Base-by-base conservation (phyloP, 768 basidiomycete species). In the Xerocomus spinulosus region DNA sequence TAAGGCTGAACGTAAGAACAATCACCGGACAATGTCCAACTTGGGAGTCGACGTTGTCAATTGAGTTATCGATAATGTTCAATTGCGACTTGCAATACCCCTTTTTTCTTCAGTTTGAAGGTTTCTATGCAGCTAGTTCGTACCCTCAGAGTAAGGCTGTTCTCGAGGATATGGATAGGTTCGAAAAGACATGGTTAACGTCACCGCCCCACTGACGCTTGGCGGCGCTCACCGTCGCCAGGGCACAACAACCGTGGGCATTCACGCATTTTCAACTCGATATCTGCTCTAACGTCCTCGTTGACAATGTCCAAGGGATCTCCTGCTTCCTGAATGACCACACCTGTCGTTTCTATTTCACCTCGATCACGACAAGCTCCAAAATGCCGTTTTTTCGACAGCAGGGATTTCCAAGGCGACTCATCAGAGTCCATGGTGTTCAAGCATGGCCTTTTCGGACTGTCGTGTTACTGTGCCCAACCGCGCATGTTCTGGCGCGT, bases 401-500 rank as follows among this genome's bases (percentile, higher is more conserved):
- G 12, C 17, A 18, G 14, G 34, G 33, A 34, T n/a, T 12, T 20
- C 15, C 35, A 9, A 36, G 20, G 20, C 20, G n/a, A n/a, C n/a
- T n/a, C n/a, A n/a, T n/a, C n/a, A n/a, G n/a, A n/a, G n/a, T n/a
- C n/a, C n/a, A n/a, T n/a, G n/a, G n/a, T n/a, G n/a, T 28, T 5
- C 5, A 28, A 28, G 26, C 6, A 28, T 28, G 26, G 26, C 26
- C 26, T 6, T 28, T 28, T 28, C 26, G n/a, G n/a, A n/a, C n/a
- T n/a, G n/a, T n/a, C n/a, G n/a, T n/a, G n/a, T n/a, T n/a, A n/a
- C n/a, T n/a, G n/a, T 23, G 15, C 15, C 14, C 29, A 5, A 17
- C 15, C 1, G 6, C 34, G 39, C 52, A 43, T 48, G 52, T 42
- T 25, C 34, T 30, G 21, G 38, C 50, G 60, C 59, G 44, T 59